Conservation (phyloP, 495 filamentous ascomycete genomes). For the Penicillium bialowiezense region DNA sequence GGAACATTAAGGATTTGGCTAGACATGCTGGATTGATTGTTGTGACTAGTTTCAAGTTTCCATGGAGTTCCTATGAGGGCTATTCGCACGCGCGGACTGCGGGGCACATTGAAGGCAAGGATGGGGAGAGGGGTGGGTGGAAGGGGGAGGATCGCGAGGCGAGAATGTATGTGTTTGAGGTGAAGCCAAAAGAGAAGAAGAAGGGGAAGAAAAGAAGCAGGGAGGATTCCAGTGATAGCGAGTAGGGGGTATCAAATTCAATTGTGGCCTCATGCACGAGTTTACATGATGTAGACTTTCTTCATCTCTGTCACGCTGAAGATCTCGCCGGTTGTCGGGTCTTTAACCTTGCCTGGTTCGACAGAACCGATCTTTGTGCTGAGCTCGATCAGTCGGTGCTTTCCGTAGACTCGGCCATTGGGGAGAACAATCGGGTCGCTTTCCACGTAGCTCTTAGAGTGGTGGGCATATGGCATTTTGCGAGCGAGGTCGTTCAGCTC, state of each 20-base stretch:
- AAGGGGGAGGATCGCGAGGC: conserved; percentile 73
- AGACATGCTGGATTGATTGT: conserved; percentile 75
- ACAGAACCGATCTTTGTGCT: conserved; percentile 60
- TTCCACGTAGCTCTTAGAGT: conserved; percentile 89
- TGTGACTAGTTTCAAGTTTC: conserved; percentile 74
- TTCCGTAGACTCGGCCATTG: conserved; percentile 82
- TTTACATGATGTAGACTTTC: conserved; percentile 85
- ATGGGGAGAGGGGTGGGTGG: conserved; percentile 61
- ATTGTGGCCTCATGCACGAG: background rate
- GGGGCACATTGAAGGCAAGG: conserved; percentile 65
- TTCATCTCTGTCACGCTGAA: conserved; percentile 61
- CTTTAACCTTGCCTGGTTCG: conserved; percentile 64
- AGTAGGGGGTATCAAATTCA: conserved; percentile 11
- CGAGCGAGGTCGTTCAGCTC: conserved; percentile 90
- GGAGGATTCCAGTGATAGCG: conserved; percentile 43
- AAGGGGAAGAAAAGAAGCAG: conserved; percentile 42
- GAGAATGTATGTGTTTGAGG: conserved; percentile 75
- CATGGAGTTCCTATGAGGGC: conserved; percentile 69
- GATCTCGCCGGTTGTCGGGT: conserved; percentile 72
- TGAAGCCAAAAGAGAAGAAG: conserved; percentile 50
- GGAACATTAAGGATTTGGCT: conserved; percentile 87
- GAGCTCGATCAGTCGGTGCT: conserved; percentile 68
- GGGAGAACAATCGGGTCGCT: conserved; percentile 82
- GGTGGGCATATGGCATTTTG: conserved; percentile 88
- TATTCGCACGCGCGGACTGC: conserved; percentile 88